phyloP scores from a whole-genome alignment of 768 basidiomycete genomes.

The Rhizopogon salebrosus region DNA sequence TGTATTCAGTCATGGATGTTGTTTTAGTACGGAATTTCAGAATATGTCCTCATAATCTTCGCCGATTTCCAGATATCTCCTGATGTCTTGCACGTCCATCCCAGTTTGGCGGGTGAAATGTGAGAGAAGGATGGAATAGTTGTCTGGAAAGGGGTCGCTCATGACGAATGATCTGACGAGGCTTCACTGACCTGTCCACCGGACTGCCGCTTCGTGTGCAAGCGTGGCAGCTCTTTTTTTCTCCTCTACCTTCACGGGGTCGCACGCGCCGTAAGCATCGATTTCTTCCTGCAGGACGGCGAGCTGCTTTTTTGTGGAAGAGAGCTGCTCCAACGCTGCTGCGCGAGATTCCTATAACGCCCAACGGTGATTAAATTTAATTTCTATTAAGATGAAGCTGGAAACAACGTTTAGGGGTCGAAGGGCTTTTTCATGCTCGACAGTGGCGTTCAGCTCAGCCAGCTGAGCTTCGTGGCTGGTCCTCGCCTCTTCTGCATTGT shows the following conservation, averaged over 20 bases:
- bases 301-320: conserved; percentile 43
- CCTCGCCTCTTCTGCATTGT: conserved; percentile 43
- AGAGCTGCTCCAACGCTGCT: conserved; percentile 45
- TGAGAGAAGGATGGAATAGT: conserved; percentile 60
- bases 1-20: neutral
- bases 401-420: conserved; percentile 53
- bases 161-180: neutral
- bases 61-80: conserved; percentile 58
- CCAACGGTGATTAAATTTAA: neutral
- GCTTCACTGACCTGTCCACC: conserved; percentile 77
- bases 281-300: conserved; percentile 61
- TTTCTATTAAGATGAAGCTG: neutral
- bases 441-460: conserved; percentile 39
- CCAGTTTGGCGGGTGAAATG: conserved; percentile 62
- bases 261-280: conserved; percentile 73
- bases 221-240: conserved; percentile 66
- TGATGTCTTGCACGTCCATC: conserved; percentile 56
- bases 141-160: conserved; percentile 39
- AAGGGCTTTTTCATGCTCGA: conserved; percentile 46
- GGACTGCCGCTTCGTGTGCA: conserved; percentile 76
- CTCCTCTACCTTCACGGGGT: conserved; percentile 77
- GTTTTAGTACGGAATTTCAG: conserved; percentile 11
- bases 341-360: conserved; percentile 50
- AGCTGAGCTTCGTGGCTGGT: conserved; percentile 40
- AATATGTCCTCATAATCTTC: conserved; percentile 78